Evolutionary conservation across 2,329 filamentous ascomycete species (phyloP), one percentile per base, ranked within the genome.

Genomic region (Leptodontidium sp.): DNA sequence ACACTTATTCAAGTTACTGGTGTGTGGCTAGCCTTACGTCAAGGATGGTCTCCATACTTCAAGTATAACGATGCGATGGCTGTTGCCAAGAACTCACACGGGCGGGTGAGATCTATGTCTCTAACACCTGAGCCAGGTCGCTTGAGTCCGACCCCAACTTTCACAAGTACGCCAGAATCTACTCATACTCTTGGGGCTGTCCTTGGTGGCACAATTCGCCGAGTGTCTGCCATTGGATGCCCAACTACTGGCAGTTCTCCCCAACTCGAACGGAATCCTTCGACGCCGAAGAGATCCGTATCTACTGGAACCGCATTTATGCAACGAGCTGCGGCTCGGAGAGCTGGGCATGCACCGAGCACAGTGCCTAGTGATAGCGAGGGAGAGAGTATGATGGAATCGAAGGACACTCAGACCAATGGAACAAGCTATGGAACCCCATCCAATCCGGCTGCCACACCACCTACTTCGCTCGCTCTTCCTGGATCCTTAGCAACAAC

Each of bases 1-100:
- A 77, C 73, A 15, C 80, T 87, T n/a, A 86, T 87, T 71, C 79
- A 83, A 12, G 80, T 86, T 29, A 86, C 85, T 2, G 83, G 83
- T 2, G 78, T 86, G 55, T 87, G 84, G 84, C 81, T 87, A 8
- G 80, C 83, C 4, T 78, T 87, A 24, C 81, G 82, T 11, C 79
- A 82, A 68, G 83, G 83, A 9, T 83, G 80, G 77, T 79, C 78
- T 11, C 77, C 80, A 24, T 80, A 80, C 43, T 80, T 79, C 64
- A 79, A 77, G 61, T 79, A 79, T 53, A 75, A 70, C 71, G 80
- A 68, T 71, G 71, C 52, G 4, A 73, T 75, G 70, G 68, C 72
- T n/a, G 55, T 58, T 17, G 52, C 68, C 64, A 66, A 65, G 29
- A 43, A 61, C n/a, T 66, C 66, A 57, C 17, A 63, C 21, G 53